Evolutionary conservation across 1,284 basidiomycete genomes (phyloP).

Genomic region (Sporisorium reilianum): DNA sequence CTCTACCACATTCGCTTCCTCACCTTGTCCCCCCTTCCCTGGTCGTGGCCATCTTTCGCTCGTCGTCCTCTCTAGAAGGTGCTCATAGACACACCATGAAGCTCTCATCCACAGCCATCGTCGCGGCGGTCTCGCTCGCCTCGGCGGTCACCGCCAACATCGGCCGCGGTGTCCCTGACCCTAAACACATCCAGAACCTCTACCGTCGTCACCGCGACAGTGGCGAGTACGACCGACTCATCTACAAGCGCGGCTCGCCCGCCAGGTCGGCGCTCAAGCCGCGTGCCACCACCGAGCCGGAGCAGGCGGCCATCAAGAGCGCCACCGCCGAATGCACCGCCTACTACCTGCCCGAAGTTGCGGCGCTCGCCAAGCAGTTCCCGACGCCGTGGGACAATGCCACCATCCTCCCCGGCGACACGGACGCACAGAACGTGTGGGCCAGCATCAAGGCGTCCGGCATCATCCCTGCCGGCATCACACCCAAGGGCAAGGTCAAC

Average conservation of each 20-base stretch:
- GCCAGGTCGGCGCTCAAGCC: conserved; percentile 21
- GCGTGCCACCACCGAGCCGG: conserved; percentile 51
- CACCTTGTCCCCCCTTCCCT: neutral
- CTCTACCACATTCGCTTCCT: neutral
- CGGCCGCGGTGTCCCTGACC: conserved; percentile 54
- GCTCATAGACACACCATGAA: conserved; percentile 29
- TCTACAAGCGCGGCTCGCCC: conserved; percentile 40
- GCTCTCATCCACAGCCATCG: conserved; percentile 40
- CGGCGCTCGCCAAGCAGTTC: conserved; percentile 48
- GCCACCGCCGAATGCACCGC: conserved; percentile 53
- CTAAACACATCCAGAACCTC: conserved; percentile 39
- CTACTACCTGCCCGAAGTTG: conserved; percentile 56
- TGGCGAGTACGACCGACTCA: conserved; percentile 49
- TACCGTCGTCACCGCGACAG: conserved; percentile 45
- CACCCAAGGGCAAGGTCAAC: conserved; percentile 66
- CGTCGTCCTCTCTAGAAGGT: neutral
- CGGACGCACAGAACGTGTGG: conserved; percentile 67
- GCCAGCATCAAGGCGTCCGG: conserved; percentile 62
- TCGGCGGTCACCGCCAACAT: conserved; percentile 50
- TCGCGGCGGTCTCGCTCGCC: conserved; percentile 42
- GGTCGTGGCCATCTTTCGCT: conserved; percentile 1
- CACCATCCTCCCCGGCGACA: conserved; percentile 69
- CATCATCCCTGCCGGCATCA: conserved; percentile 67
- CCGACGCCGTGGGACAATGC: conserved; percentile 69
- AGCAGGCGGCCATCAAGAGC: conserved; percentile 42